Evolutionary conservation across 2,329 filamentous ascomycete genomes (phyloP), one percentile per base, ranked within the genome.

Genomic region (Myriosclerotinia curreyana): DNA sequence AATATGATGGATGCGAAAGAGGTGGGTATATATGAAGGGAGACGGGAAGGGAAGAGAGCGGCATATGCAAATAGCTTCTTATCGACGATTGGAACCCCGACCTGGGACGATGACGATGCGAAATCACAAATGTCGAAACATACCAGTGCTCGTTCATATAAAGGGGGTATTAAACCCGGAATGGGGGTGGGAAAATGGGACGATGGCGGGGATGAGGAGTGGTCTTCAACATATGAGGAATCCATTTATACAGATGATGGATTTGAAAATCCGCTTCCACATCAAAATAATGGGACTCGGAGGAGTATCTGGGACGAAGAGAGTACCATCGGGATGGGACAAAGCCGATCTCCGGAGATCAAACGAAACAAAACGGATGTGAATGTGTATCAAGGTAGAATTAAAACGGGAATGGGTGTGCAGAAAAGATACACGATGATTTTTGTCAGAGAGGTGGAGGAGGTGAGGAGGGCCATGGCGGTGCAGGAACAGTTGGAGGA

Each of bases 71-170:
- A 46, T 3, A 53, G 25, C 25, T 25, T 53, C 11, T 28, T 5
- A 15, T 53, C n/a, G 2, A 48, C 42, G 25, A 31, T 59, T 11
- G 55, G 28, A 8, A 36, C 42, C 55, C n/a, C n/a, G n/a, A n/a
- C n/a, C 3, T 59, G 42, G 55, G 28, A 59, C 15, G 55, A 59
- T 12, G 55, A 59, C 8, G 55, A 59, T 48, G 14, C 25, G n/a
- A 34, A 9, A 15, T 48, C 42, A 20, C 2, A 1, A 17, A 9
- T n/a, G 17, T n/a, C 17, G 20, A 46, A n/a, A n/a, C n/a, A 46
- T n/a, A 31, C 28, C 28, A 31, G 28, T 31, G 20, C 17, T 8
- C 42, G 42, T 9, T 22, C 20, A 22, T 25, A 48, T 36, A 36
- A 36, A 1, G 5, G 28, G 1, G 11, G 3, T 12, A 17, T 59